Conservation (phyloP, 2,329 filamentous ascomycete genomes). For the Aspergillus brunneoviolaceus region DNA sequence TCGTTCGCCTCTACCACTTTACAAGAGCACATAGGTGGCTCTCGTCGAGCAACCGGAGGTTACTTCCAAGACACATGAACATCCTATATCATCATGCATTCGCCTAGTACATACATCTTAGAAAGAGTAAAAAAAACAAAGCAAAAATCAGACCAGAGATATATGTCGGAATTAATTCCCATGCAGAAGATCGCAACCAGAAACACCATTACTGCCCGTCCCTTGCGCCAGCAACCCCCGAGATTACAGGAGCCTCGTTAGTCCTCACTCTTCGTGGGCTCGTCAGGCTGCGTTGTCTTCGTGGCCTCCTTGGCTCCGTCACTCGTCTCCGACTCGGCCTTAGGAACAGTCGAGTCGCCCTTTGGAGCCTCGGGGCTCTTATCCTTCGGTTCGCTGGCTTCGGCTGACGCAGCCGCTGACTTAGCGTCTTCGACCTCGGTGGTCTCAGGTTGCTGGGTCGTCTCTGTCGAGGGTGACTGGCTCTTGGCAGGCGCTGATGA, state of each 20-base stretch:
- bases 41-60: neutral
- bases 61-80: neutral
- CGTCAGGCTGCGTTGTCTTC: slow-evolving; percentile 29
- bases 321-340: slow-evolving; percentile 12
- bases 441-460: slow-evolving; percentile 17
- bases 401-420: slow-evolving; percentile 11
- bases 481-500: slow-evolving; percentile 16
- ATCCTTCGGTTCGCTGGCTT: slow-evolving; percentile 15
- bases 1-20: no score
- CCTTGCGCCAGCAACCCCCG: slow-evolving; percentile 35
- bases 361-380: slow-evolving; percentile 17
- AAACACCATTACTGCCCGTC: slow-evolving; percentile 39
- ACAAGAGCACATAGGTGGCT: no score
- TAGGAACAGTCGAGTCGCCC: slow-evolving; percentile 15
- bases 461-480: slow-evolving; percentile 20
- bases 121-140: neutral
- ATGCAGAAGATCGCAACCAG: slow-evolving; percentile 15
- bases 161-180: slow-evolving; percentile 14
- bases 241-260: slow-evolving; percentile 18
- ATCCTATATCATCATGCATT: slow-evolving; percentile 2
- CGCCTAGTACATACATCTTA: neutral
- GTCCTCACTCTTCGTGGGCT: slow-evolving; percentile 33
- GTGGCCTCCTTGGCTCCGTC: slow-evolving; percentile 24
- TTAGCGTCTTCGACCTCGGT: slow-evolving; percentile 19
- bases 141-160: slow-evolving; percentile 2